Conservation (phyloP, 306 rosid genomes). For the Trichosanthes truncata region DNA sequence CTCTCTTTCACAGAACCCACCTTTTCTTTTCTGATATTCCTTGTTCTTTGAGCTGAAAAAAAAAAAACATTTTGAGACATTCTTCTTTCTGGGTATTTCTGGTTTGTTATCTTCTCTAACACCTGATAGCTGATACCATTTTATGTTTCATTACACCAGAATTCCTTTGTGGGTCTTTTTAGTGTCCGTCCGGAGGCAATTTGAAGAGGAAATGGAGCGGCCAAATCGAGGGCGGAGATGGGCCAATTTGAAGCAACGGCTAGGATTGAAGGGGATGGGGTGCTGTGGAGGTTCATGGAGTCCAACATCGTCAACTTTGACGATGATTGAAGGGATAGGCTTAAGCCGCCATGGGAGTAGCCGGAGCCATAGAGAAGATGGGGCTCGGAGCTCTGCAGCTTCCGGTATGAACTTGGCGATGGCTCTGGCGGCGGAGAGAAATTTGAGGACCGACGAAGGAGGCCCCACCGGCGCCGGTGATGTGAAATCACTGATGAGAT, state of each 20-base stretch:
- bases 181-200: not conserved
- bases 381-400: not conserved
- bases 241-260: constrained; percentile 15
- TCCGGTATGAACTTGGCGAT: constrained; percentile 21
- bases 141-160: not conserved
- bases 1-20: not conserved
- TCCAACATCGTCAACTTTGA: constrained; percentile 16
- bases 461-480: constrained; percentile 13
- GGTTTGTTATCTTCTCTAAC: not conserved
- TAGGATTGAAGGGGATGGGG: constrained; percentile 16
- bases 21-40: not conserved
- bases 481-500: constrained; percentile 22
- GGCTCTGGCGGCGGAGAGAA: constrained; percentile 30
- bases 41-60: not conserved
- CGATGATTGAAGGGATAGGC: constrained; percentile 5
- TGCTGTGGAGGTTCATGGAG: constrained; percentile 23
- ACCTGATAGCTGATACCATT: not conserved
- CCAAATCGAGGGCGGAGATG: constrained; percentile 11
- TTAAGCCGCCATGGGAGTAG: constrained; percentile 8
- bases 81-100: constrained; percentile 2
- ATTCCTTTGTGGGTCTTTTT: not conserved
- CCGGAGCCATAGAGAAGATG: constrained; percentile 1
- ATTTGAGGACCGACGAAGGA: not conserved
- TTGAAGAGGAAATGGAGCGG: constrained; percentile 13
- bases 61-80: not conserved